These are phyloP conservation scores for Mollisia scopiformis DNA, from an alignment of 2,329 filamentous ascomycete genomes.

Conservation along the genomic window DNA sequence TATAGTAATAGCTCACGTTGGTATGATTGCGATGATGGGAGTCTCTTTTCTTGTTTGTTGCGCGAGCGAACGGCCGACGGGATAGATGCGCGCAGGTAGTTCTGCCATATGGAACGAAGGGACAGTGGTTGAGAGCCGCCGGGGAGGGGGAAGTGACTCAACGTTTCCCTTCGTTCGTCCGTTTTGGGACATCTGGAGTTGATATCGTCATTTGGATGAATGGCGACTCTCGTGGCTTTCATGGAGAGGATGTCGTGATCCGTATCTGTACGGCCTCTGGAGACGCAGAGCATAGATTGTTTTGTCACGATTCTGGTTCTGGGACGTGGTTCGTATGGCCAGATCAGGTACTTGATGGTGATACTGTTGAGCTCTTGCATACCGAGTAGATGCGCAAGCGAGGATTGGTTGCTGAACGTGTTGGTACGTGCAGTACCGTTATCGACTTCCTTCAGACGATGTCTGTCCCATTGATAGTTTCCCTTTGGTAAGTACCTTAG, in stretches of 20 bases:
- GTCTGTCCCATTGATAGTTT: background rate
- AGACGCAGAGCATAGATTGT: background rate
- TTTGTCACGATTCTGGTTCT: background rate
- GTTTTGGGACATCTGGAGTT: background rate
- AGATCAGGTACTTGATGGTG: background rate
- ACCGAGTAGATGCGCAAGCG: background rate
- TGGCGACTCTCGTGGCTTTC: background rate
- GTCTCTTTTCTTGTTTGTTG: too few relatives aligned
- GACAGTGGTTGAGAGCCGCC: background rate
- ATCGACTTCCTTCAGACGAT: background rate
- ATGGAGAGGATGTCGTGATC: background rate
- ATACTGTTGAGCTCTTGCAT: background rate
- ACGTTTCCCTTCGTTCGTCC: background rate
- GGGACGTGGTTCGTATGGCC: background rate
- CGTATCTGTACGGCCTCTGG: background rate
- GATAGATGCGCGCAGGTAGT: background rate
- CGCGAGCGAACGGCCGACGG: background rate
- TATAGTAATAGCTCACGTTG: background rate
- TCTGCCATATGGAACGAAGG: background rate
- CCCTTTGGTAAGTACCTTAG: background rate
- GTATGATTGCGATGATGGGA: background rate
- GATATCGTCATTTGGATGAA: background rate
- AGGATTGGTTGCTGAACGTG: background rate
- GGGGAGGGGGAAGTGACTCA: background rate
- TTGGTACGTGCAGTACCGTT: background rate